These are phyloP conservation scores for Blumeria hordei DNA, from an alignment of 2,329 filamentous ascomycete genomes.

Conservation along the genomic window DNA sequence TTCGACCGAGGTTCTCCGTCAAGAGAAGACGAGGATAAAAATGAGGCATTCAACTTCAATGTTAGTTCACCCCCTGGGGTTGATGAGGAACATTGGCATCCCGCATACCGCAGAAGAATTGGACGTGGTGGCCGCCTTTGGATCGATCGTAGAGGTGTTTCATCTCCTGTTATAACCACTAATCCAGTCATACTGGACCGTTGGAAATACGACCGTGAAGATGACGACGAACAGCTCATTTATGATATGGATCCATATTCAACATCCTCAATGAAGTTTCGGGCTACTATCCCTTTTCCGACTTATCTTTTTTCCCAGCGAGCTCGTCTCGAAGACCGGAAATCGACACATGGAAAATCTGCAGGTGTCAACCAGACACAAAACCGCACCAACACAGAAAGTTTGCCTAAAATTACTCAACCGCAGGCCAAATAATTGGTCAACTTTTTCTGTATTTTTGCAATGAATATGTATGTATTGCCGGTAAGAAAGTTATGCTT, in stretches of 20 bases:
- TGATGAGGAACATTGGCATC: constrained; percentile 16
- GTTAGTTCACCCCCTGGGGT: constrained; percentile 13
- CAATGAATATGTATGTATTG: too few relatives aligned
- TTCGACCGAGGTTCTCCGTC: constrained; percentile 14
- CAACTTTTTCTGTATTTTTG: too few relatives aligned
- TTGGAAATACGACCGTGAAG: constrained; percentile 75
- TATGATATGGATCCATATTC: constrained; percentile 55
- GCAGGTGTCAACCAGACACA: too few relatives aligned
- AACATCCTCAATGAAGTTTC: constrained; percentile 32
- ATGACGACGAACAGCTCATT: constrained; percentile 49
- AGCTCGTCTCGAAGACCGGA: constrained; percentile 6
- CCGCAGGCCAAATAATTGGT: too few relatives aligned
- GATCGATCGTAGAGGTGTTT: constrained; percentile 62
- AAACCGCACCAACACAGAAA: too few relatives aligned
- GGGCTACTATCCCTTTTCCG: constrained; percentile 20
- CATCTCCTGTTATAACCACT: constrained; percentile 23
- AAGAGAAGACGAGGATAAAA: constrained; percentile 6
- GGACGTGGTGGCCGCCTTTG: constrained; percentile 67
- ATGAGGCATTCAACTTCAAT: constrained; percentile 8
- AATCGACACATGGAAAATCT: too few relatives aligned
- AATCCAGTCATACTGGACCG: constrained; percentile 30
- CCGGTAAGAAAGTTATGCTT: too few relatives aligned
- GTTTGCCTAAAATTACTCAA: too few relatives aligned
- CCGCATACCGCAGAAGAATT: constrained; percentile 60
- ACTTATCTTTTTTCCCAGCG: constrained; percentile 11